Base-by-base conservation (phyloP, 805 yeast species). In the Pichia californica region DNA sequence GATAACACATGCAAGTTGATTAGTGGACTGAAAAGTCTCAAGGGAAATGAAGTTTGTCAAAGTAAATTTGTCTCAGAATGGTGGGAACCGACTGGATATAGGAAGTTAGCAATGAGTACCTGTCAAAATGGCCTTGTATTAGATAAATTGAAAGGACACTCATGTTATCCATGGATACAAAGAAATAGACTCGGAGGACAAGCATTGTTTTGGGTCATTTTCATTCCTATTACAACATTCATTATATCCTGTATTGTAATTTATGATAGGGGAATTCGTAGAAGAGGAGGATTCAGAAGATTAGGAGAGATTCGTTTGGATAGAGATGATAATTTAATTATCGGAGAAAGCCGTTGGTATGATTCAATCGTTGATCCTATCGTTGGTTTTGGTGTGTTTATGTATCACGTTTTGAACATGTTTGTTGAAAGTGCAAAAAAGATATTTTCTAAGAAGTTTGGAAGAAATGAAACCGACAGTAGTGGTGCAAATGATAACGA, bases 1-100 rank as follows among this genome's bases (percentile, higher is more conserved):
- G 96, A 88, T 57, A 94, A 95, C 16, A 83, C 93, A 3, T 93
- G 99, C 66, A 78, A 78, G 58, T 72, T 88, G 31, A 84, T 88
- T 15, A 68, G 71, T 18, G 97, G 96, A 0, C 68, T 76, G 43
- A 59, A 70, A 4, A 87, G 95, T 7, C 72, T 76, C 11, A 85
- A 86, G 55, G 77, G 80, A 43, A 64, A 72, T 21, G 74, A 71
- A 45, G 71, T 74, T 43, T 86, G 97, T 62, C 52, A 55, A n/a
- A 69, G 71, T 45, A 68, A 76, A 4, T 71, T 70, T 34, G 71
- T 73, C 1, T 68, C 79, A 48, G 88, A 86, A 58, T 89, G 78
- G 59, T 86, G 80, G 70, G 82, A 82, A 52, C 88, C 96, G 14
- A 88, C 98, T 1, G 99, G 98, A 1, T 93, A 93, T 62, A 77